Percentiles rank a stretch among this genome's conserved stretches.
These are phyloP conservation scores for Caryopteris hybrid DNA, from an alignment of 305 asterid species.

Conservation along the genomic window DNA sequence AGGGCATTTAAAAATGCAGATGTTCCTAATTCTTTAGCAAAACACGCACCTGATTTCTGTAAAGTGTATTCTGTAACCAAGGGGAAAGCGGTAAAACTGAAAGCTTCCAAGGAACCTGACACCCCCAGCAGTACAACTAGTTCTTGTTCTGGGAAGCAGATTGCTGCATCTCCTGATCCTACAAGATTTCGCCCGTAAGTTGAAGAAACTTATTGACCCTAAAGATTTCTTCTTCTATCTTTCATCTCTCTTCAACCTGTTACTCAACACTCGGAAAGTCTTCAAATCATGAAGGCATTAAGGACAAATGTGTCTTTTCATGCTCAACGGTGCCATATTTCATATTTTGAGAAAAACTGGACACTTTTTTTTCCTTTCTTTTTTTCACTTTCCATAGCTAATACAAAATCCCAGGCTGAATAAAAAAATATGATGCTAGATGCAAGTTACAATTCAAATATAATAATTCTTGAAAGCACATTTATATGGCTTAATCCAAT, in stretches of 20 bases:
- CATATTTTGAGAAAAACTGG: too few species aligned
- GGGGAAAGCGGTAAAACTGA: conserved; percentile 38
- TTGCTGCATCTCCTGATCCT: not conserved
- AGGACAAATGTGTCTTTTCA: not conserved
- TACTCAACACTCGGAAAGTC: too few species aligned
- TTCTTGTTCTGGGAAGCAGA: not conserved
- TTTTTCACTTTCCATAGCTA: too few species aligned
- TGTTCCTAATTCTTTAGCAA: conserved; percentile 43
- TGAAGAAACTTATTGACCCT: not conserved
- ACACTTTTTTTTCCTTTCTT: too few species aligned
- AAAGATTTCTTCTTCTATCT: too few species aligned
- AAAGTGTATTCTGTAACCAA: conserved; percentile 55
- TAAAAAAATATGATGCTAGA: not conserved
- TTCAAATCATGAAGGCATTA: too few species aligned
- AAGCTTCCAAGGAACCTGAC: conserved; percentile 24
- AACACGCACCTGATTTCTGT: conserved; percentile 60
- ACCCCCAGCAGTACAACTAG: conserved; percentile 26
- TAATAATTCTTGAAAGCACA: not conserved
- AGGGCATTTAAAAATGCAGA: conserved; percentile 71
- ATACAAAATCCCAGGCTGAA: too few species aligned
- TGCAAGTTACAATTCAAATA: not conserved
- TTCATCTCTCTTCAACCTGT: too few species aligned
- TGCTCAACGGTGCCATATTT: too few species aligned
- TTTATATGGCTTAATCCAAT: too few species aligned
- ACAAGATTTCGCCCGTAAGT: conserved; percentile 27